A percentile compares a stretch with the other conserved stretches of the same genome.
These are phyloP conservation scores for Brasenia schreberi DNA, from an alignment of 164 flowering plant genomes.

Conservation along the genomic window DNA sequence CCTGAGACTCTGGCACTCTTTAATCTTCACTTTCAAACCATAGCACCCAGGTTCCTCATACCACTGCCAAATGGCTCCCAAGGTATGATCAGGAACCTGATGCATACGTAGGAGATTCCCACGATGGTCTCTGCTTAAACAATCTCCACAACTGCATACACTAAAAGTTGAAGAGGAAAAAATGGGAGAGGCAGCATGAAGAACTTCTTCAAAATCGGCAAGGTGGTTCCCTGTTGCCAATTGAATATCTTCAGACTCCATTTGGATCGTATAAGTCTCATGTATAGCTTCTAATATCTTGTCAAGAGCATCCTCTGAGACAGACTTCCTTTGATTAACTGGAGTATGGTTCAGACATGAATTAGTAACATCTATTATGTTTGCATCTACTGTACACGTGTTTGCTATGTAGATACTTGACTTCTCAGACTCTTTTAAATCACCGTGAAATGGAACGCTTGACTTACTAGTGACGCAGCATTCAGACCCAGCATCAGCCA, in stretches of 20 bases:
- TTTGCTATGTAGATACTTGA: slow-evolving; percentile 3
- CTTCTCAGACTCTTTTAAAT: slow-evolving; percentile 4
- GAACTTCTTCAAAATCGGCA: slow-evolving; percentile 57
- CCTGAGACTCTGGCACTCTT: slow-evolving; percentile 21
- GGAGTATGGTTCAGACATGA: too few relatives aligned
- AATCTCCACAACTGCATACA: slow-evolving; percentile 14
- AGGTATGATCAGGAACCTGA: slow-evolving; percentile 28
- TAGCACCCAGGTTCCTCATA: slow-evolving; percentile 58
- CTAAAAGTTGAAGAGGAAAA: slow-evolving; percentile 14
- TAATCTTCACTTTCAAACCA: slow-evolving; percentile 52
- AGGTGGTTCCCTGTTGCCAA: slow-evolving; percentile 35
- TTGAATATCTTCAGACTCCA: slow-evolving; percentile 40
- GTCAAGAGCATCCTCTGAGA: slow-evolving; percentile 7
- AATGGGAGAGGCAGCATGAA: slow-evolving; percentile 38
- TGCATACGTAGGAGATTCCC: slow-evolving; percentile 29
- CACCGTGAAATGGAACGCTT: not conserved
- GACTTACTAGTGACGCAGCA: not conserved
- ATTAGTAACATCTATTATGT: not conserved
- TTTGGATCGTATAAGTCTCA: slow-evolving; percentile 28
- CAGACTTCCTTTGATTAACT: not conserved
- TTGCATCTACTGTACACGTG: slow-evolving; percentile 4
- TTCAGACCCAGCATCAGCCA: not conserved
- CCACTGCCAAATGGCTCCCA: slow-evolving; percentile 65
- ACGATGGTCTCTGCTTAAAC: slow-evolving; percentile 12
- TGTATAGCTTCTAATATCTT: slow-evolving; percentile 22